Evolutionary conservation across 139 green algal species (phyloP).

Genomic region (Eudorina sp.): DNA sequence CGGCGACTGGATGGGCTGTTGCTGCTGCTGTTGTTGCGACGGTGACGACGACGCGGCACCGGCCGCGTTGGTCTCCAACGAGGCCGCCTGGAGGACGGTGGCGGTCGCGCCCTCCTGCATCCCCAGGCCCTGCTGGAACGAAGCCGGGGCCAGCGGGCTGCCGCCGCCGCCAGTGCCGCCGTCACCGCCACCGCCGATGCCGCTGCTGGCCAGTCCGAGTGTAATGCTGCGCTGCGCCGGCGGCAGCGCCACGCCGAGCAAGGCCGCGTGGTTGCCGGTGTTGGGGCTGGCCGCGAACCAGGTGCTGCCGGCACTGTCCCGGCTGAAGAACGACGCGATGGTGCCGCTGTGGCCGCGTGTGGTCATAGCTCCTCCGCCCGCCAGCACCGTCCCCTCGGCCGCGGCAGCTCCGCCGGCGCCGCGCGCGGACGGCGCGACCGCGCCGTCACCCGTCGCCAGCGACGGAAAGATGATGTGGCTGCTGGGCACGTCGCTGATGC

Average conservation of each 20-base stretch:
- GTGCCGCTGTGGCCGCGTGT: not conserved
- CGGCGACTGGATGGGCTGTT: too few relatives aligned
- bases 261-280: constrained; percentile 1
- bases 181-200: not conserved
- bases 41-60: too few relatives aligned
- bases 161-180: not conserved
- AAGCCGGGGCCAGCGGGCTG: too few relatives aligned
- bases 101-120: too few relatives aligned
- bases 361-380: too few relatives aligned
- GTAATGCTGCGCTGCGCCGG: not conserved
- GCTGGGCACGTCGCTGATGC: not conserved
- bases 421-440: not conserved
- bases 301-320: not conserved
- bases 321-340: not conserved
- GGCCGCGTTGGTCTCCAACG: too few relatives aligned
- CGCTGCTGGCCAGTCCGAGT: not conserved
- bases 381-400: too few relatives aligned
- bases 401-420: not conserved
- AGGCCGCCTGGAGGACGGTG: too few relatives aligned
- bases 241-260: too few relatives aligned
- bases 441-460: not conserved
- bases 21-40: too few relatives aligned
- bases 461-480: not conserved
- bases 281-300: constrained; percentile 18
- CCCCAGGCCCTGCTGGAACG: too few relatives aligned